Evolutionary conservation across 768 basidiomycete genomes (phyloP), one percentile per base, ranked within the genome.

Genomic region (Leucogyrophana mollusca): DNA sequence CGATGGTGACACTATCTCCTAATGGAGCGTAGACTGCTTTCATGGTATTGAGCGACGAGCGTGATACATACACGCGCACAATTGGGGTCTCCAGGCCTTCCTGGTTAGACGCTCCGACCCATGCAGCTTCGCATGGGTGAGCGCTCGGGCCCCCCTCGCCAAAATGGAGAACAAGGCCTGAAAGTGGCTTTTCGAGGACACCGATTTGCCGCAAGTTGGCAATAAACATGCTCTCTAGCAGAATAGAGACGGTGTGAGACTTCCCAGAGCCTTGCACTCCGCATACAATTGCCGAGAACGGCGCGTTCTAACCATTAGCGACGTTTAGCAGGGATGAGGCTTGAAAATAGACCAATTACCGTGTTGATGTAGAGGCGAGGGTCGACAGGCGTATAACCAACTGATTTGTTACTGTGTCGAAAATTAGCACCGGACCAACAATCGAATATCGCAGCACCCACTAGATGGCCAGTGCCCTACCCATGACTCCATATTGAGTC

Each of bases 221-320:
- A n/a, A 88, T 76, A 7, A 88, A 67, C 80, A 87, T 84, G 49
- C 72, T 82, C 57, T 89, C 87, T 0, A 89, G 57, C 4, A 89
- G 68, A 0, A 83, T 76, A 0, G 85, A 80, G 2, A 86, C 78
- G 0, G 83, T 86, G 41, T 89, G 86, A 0, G 84, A 87, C 55
- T 89, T 88, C 8, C 86, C 86, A 0, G 85, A 82, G 1, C 87
- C 85, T 67, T 88, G 87, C 0, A 87, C 85, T 0, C 86, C 86
- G 43, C 86, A 89, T 3, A 88, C 76, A n/a, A 88, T 56, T 0
- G 85, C 82, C 0, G 87, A 87, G 55, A 87, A 83, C 0, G 86
- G 87, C 0, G 86, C 73, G 56, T 87, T 88, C 86, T 87, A 48
- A 13, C 9, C 34, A 27, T 24, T 25, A 9, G 21, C 42, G 35